Evolutionary conservation across 768 basidiomycete species (phyloP).

Genomic region (Amyloporia xantha): DNA sequence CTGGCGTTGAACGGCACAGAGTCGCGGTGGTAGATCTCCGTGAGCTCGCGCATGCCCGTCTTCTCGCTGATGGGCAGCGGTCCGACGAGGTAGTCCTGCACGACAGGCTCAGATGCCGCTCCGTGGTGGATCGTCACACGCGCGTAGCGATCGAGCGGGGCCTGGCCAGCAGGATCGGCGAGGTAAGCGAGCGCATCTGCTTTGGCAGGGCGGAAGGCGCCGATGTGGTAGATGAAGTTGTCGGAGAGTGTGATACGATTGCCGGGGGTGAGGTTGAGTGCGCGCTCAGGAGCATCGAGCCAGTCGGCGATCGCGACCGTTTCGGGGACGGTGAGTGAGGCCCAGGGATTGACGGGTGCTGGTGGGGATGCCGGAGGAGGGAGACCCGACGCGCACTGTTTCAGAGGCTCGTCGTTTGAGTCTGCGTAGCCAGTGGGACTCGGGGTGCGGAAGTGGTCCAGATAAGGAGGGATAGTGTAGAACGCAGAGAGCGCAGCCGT

Average conservation of each 20-base stretch:
- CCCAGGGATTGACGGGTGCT: slow-evolving; percentile 44
- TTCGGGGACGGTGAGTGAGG: slow-evolving; percentile 40
- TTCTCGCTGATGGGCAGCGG: slow-evolving; percentile 41
- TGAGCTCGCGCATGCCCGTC: slow-evolving; percentile 37
- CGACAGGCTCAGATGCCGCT: slow-evolving; percentile 31
- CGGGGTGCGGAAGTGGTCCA: not conserved
- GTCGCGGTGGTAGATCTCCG: slow-evolving; percentile 45
- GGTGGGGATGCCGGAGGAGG: slow-evolving; percentile 34
- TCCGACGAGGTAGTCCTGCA: slow-evolving; percentile 52
- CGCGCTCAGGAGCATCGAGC: slow-evolving; percentile 35
- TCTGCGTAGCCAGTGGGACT: not conserved
- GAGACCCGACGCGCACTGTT: slow-evolving; percentile 28
- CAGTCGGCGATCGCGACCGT: slow-evolving; percentile 38
- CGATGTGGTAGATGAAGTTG: slow-evolving; percentile 46
- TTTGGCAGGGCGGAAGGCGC: slow-evolving; percentile 44
- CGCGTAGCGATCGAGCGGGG: slow-evolving; percentile 34
- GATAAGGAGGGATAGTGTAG: slow-evolving; percentile 9
- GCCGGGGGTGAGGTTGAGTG: slow-evolving; percentile 42
- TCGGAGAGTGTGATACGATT: slow-evolving; percentile 37
- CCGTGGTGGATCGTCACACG: slow-evolving; percentile 49
- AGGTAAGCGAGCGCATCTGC: slow-evolving; percentile 40
- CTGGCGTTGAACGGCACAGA: slow-evolving; percentile 52
- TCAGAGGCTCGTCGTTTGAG: slow-evolving; percentile 10
- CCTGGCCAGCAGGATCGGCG: slow-evolving; percentile 23
- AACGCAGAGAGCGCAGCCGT: slow-evolving; percentile 9